phyloP scores from a whole-genome alignment of 1,139 yeast genomes.

The Oligophagozyma castellii region DNA sequence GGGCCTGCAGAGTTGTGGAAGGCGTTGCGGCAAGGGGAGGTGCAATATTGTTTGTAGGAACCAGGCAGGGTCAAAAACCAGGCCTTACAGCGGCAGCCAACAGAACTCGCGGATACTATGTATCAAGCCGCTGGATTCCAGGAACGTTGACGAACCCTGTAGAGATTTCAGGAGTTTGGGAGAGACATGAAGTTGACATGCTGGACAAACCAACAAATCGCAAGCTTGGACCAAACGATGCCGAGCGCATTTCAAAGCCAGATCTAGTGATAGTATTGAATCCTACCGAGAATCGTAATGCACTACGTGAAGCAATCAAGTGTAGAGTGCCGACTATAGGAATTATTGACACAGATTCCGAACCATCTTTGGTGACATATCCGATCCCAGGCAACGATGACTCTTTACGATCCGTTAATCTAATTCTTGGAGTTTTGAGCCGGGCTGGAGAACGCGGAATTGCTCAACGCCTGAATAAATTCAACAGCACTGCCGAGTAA shows the following conservation, averaged over 20 bases:
- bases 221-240: slow-evolving; percentile 34
- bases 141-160: slow-evolving; percentile 84
- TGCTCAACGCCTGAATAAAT: slow-evolving; percentile 41
- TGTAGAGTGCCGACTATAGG: slow-evolving; percentile 88
- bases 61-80: slow-evolving; percentile 63
- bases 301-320: slow-evolving; percentile 69
- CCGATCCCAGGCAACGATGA: slow-evolving; percentile 97
- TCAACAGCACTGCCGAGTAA: no score
- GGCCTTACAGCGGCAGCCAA: slow-evolving; percentile 70
- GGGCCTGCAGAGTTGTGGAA: slow-evolving; percentile 68
- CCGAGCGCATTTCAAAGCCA: slow-evolving; percentile 50
- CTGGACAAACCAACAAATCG: slow-evolving; percentile 49
- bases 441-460: slow-evolving; percentile 77
- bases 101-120: slow-evolving; percentile 67
- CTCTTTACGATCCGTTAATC: slow-evolving; percentile 65
- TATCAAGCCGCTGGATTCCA: slow-evolving; percentile 82
- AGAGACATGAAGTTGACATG: slow-evolving; percentile 54
- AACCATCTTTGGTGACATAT: slow-evolving; percentile 78
- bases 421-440: slow-evolving; percentile 71
- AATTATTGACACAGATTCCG: slow-evolving; percentile 84
- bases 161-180: slow-evolving; percentile 49
- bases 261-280: slow-evolving; percentile 78
- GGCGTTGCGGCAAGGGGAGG: slow-evolving; percentile 83
- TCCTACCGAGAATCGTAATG: slow-evolving; percentile 77
- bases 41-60: slow-evolving; percentile 69